Conservation (phyloP, 352 stramenopile species). For the Phytopythium cucurbitacearum region DNA sequence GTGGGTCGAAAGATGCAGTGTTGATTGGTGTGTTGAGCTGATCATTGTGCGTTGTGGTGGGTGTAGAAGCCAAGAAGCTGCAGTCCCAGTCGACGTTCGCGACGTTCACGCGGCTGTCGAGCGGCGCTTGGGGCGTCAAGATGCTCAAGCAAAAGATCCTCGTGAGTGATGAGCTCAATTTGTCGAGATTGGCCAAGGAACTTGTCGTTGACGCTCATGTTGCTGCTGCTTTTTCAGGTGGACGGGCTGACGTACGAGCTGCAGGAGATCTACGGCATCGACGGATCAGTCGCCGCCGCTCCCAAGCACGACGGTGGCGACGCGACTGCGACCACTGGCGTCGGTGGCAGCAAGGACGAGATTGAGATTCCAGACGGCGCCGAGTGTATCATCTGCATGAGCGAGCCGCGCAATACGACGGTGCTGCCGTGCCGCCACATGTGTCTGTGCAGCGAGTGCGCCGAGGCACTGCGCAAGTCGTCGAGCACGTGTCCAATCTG, state of each 20-base stretch:
- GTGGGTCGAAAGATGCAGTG: neutral
- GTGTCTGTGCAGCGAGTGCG: conserved; percentile 81
- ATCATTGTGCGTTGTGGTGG: conserved; percentile 4
- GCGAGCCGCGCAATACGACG: conserved; percentile 76
- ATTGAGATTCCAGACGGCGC: conserved; percentile 70
- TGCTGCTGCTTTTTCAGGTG: conserved; percentile 23
- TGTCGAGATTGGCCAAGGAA: neutral
- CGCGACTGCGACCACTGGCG: neutral
- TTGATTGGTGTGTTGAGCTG: conserved; percentile 1
- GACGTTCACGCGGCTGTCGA: conserved; percentile 52
- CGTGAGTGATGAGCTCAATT: conserved; percentile 9
- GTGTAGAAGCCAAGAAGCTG: conserved; percentile 22
- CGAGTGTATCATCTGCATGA: conserved; percentile 87
- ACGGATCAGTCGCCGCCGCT: conserved; percentile 55
- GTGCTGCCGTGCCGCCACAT: conserved; percentile 85
- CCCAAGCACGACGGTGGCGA: conserved; percentile 21
- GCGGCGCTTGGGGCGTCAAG: conserved; percentile 50
- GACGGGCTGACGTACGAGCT: conserved; percentile 80
- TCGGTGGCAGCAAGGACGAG: conserved; percentile 18
- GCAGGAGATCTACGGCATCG: conserved; percentile 87
- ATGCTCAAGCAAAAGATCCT: conserved; percentile 84
- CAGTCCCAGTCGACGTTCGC: conserved; percentile 82
- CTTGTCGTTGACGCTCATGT: neutral
- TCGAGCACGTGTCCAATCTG: conserved; percentile 83
- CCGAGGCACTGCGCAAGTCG: conserved; percentile 61